These are phyloP conservation scores for Aegle marmelos DNA, from an alignment of 345 rosid species.

Conservation along the genomic window DNA sequence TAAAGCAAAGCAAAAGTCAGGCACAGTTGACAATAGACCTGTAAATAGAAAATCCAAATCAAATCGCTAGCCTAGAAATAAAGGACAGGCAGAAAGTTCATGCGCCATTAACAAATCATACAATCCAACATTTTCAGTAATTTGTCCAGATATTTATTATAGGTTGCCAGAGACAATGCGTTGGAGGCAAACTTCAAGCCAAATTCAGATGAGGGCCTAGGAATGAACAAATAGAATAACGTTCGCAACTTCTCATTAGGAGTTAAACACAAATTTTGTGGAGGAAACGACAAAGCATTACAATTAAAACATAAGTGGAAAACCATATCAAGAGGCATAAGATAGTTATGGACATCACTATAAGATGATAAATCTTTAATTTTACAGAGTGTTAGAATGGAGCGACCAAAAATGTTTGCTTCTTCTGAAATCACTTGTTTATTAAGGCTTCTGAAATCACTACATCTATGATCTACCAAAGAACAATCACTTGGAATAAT, in stretches of 20 bases:
- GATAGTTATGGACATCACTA: too few species aligned
- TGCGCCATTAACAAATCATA: not conserved
- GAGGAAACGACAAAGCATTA: not conserved
- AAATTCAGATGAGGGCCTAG: not conserved
- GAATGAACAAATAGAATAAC: not conserved
- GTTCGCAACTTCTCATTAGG: not conserved
- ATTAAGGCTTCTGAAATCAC: not conserved
- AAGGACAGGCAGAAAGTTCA: not conserved
- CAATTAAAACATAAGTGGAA: too few species aligned
- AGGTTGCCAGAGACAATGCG: not conserved
- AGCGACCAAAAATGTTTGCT: not conserved
- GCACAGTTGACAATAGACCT: not conserved
- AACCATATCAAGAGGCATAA: too few species aligned
- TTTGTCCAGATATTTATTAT: not conserved
- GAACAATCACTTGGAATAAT: not conserved
- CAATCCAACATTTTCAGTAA: not conserved
- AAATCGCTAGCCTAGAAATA: not conserved
- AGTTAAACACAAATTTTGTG: not conserved
- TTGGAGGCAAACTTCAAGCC: not conserved
- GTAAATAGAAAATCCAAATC: not conserved
- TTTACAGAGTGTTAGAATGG: too few species aligned
- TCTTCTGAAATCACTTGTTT: not conserved
- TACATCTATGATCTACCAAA: not conserved
- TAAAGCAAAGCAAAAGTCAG: not conserved
- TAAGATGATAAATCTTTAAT: too few species aligned